Percentiles rank a stretch among this genome's conserved stretches.
Conservation (phyloP, 768 basidiomycete species). For the Leucogyrophana mollusca region DNA sequence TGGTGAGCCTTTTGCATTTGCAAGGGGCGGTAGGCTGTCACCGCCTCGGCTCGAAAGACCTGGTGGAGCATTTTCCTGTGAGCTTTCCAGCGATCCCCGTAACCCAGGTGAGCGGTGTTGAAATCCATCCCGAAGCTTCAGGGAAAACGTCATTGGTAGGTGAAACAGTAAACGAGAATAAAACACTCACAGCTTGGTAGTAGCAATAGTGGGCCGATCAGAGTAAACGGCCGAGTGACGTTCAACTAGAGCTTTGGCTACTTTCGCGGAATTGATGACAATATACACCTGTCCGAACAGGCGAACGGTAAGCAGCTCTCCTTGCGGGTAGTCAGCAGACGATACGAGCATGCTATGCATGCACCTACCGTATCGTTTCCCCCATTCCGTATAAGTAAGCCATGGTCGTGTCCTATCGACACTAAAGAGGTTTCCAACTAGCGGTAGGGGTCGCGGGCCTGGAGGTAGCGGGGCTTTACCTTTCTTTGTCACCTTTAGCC, state of each 20-base stretch:
- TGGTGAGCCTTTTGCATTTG: constrained; percentile 11
- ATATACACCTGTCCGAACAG: constrained; percentile 11
- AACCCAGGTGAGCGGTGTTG: constrained; percentile 12
- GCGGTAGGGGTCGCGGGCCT: constrained; percentile 21
- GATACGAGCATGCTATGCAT: too few species aligned
- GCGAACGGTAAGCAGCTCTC: too few species aligned
- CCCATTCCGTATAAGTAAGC: constrained; percentile 18
- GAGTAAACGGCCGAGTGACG: constrained; percentile 18
- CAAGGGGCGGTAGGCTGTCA: constrained; percentile 13
- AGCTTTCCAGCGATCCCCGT: constrained; percentile 17
- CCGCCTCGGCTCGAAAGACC: constrained; percentile 8
- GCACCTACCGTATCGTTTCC: constrained; percentile 29
- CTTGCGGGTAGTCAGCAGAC: too few species aligned
- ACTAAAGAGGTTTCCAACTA: constrained; percentile 24
- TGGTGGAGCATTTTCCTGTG: constrained; percentile 18
- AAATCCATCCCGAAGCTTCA: constrained; percentile 18
- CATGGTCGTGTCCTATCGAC: constrained; percentile 15
- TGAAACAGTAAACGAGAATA: background rate
- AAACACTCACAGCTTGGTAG: constrained; percentile 9
- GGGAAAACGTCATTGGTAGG: background rate
- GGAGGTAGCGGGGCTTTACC: constrained; percentile 30
- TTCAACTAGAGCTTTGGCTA: too few species aligned
- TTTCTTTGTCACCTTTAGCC: too few species aligned
- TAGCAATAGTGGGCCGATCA: constrained; percentile 14
- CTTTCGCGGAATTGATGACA: too few species aligned